These are phyloP conservation scores for Mycena galopus DNA, from an alignment of 768 basidiomycete species.

Conservation along the genomic window DNA sequence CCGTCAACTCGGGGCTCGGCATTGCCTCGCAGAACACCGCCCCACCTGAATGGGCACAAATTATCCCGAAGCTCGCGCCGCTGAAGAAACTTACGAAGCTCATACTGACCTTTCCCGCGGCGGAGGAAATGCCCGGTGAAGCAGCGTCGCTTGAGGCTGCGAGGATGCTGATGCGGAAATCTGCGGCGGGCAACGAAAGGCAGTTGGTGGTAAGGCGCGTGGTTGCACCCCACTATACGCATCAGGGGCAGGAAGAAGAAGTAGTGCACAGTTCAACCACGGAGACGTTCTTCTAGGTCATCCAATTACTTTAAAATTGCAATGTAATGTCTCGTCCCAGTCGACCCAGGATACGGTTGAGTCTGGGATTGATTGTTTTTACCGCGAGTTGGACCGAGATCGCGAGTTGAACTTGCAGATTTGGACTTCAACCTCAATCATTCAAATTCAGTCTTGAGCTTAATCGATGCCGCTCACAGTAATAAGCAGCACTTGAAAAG, in stretches of 20 bases:
- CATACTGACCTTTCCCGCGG: constrained; percentile 21
- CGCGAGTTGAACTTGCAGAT: no score
- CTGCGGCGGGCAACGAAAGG: background rate
- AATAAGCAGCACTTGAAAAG: no score
- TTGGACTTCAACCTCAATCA: no score
- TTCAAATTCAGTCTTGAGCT: no score
- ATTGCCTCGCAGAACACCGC: background rate
- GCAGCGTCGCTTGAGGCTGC: constrained; percentile 8
- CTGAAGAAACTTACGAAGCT: constrained; percentile 17
- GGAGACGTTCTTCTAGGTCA: constrained; percentile 11
- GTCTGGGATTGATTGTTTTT: no score
- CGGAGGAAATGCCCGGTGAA: constrained; percentile 18
- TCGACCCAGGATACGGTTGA: no score
- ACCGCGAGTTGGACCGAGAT: no score
- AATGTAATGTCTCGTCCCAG: no score
- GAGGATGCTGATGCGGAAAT: constrained; percentile 3
- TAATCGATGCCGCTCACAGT: no score
- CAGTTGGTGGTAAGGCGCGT: background rate
- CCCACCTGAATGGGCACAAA: constrained; percentile 16
- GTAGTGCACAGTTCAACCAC: background rate
- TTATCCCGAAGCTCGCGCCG: constrained; percentile 19
- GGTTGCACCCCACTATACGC: constrained; percentile 5
- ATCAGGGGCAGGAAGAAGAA: background rate
- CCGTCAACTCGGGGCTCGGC: constrained; percentile 18
- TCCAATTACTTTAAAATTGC: no score